Conservation (phyloP, 176 grass and related monocot genomes). For the Rhynchospora tenuis region DNA sequence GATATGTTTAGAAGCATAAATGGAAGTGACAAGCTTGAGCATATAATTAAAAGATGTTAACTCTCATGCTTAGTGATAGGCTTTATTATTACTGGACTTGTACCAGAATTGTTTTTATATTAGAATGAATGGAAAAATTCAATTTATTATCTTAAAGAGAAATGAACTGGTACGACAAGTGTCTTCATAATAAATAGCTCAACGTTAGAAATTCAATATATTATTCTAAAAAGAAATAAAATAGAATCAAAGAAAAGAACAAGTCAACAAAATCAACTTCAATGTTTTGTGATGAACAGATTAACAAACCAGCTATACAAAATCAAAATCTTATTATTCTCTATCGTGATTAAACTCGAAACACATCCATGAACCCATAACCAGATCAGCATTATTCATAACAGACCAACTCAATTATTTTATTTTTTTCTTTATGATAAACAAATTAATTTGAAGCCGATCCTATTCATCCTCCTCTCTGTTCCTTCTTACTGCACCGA, state of each 20-base stretch:
- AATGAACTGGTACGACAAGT: not conserved
- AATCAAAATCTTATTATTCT: not conserved
- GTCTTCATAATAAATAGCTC: not conserved
- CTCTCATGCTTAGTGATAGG: too few relatives aligned
- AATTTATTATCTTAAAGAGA: too few relatives aligned
- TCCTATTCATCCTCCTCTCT: constrained; percentile 86
- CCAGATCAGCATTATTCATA: not conserved
- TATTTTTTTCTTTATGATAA: not conserved
- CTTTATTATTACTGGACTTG: too few relatives aligned
- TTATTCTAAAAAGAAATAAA: not conserved
- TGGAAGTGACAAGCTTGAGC: too few relatives aligned
- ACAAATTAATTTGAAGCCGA: not conserved
- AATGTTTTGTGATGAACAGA: not conserved
- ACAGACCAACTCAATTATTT: not conserved
- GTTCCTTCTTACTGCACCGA: constrained; percentile 50
- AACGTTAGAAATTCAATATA: not conserved
- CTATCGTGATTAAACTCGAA: not conserved
- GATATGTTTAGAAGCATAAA: too few relatives aligned
- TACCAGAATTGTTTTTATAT: too few relatives aligned
- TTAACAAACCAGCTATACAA: not conserved
- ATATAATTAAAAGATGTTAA: too few relatives aligned
- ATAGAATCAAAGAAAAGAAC: not conserved
- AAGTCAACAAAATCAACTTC: not conserved
- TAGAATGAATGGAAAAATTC: too few relatives aligned
- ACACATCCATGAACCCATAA: not conserved